phyloP scores from a whole-genome alignment of 148 eudicot genomes.

The Polygonum aviculare region DNA sequence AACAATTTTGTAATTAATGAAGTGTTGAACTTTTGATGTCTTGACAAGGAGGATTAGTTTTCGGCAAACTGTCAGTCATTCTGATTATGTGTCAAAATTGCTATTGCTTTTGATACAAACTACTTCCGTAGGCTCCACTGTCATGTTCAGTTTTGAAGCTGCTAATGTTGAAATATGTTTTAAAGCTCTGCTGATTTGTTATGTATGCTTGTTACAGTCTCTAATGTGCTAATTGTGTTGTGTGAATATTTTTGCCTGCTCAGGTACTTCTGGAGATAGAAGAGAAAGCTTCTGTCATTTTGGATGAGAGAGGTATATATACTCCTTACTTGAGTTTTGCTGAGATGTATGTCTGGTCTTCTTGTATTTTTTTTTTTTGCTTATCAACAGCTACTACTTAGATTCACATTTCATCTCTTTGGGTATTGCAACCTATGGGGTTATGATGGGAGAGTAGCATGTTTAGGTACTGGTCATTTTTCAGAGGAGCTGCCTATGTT shows the following conservation, averaged over 20 bases:
- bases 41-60: neutral
- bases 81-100: neutral
- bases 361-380: neutral
- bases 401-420: neutral
- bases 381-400: neutral
- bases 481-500: neutral
- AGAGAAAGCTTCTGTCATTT: slow-evolving; percentile 76
- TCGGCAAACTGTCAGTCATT: neutral
- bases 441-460: neutral
- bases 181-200: neutral
- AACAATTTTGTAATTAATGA: neutral
- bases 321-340: neutral
- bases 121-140: neutral
- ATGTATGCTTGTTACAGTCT: neutral
- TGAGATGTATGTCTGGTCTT: neutral
- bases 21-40: neutral
- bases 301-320: slow-evolving; percentile 75
- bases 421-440: neutral
- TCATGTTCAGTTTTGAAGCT: neutral
- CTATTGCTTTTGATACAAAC: neutral
- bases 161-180: neutral
- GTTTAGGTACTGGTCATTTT: neutral
- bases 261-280: slow-evolving; percentile 85
- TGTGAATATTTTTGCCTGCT: neutral
- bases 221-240: neutral